A percentile compares a stretch with the other conserved stretches of the same genome.
phyloP scores from a whole-genome alignment of 768 basidiomycete species.

The Suillus plorans region DNA sequence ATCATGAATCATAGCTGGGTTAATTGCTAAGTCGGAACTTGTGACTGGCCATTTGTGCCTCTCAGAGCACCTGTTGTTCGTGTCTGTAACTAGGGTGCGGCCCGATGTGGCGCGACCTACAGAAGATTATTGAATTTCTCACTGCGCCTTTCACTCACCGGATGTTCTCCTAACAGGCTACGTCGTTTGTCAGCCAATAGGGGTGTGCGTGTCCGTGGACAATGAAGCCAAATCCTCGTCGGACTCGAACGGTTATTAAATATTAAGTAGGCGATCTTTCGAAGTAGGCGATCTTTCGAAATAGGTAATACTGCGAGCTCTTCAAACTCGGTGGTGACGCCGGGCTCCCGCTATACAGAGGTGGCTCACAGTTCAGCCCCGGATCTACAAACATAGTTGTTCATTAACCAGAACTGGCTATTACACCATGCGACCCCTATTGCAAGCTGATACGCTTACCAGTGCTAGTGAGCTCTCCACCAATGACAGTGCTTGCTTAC shows the following conservation, averaged over 20 bases:
- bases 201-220: neutral
- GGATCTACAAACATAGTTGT: neutral
- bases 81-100: neutral
- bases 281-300: neutral
- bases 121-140: neutral
- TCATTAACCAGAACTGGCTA: neutral
- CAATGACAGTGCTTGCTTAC: neutral
- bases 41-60: neutral
- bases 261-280: neutral
- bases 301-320: neutral
- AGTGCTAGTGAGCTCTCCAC: neutral
- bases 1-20: neutral
- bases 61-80: neutral
- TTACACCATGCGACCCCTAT: neutral
- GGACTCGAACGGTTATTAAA: neutral
- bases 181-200: neutral
- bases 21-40: neutral
- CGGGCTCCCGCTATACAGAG: neutral
- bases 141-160: neutral
- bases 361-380: constrained; percentile 1
- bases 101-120: neutral
- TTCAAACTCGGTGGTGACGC: neutral
- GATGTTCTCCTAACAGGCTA: neutral
- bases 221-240: neutral
- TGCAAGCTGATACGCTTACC: neutral